Conservation (phyloP, 805 yeast genomes). For the Myxozyma geophila region DNA sequence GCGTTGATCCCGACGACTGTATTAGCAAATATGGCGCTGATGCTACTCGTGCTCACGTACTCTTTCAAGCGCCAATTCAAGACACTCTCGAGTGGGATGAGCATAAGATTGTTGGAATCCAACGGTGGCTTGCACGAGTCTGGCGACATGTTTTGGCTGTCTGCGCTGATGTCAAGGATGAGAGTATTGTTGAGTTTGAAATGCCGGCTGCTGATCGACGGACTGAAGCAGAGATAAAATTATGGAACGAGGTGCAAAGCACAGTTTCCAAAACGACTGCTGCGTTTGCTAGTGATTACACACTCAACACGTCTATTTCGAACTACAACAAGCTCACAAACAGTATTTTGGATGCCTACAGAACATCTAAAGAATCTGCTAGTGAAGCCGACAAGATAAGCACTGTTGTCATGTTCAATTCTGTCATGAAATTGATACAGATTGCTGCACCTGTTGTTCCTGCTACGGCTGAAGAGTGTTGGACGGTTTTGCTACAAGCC, state of each 20-base stretch:
- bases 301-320: slow-evolving; percentile 84
- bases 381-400: slow-evolving; percentile 11
- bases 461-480: slow-evolving; percentile 77
- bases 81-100: slow-evolving; percentile 92
- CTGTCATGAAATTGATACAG: slow-evolving; percentile 60
- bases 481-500: slow-evolving; percentile 54
- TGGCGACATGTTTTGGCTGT: slow-evolving; percentile 26
- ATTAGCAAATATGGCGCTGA: slow-evolving; percentile 85
- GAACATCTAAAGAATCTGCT: neutral
- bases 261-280: slow-evolving; percentile 57
- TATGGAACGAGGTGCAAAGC: slow-evolving; percentile 62
- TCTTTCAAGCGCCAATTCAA: slow-evolving; percentile 87
- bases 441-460: slow-evolving; percentile 83
- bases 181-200: neutral
- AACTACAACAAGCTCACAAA: slow-evolving; percentile 86
- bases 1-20: slow-evolving; percentile 85
- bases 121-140: slow-evolving; percentile 80
- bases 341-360: slow-evolving; percentile 50
- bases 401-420: slow-evolving; percentile 46
- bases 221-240: slow-evolving; percentile 54
- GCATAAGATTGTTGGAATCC: slow-evolving; percentile 78
- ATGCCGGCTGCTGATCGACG: slow-evolving; percentile 26
- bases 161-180: slow-evolving; percentile 6
- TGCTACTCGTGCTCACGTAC: slow-evolving; percentile 88
- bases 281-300: slow-evolving; percentile 61